phyloP scores from a whole-genome alignment of 257 asterid species.

The Penstemon eatonii region DNA sequence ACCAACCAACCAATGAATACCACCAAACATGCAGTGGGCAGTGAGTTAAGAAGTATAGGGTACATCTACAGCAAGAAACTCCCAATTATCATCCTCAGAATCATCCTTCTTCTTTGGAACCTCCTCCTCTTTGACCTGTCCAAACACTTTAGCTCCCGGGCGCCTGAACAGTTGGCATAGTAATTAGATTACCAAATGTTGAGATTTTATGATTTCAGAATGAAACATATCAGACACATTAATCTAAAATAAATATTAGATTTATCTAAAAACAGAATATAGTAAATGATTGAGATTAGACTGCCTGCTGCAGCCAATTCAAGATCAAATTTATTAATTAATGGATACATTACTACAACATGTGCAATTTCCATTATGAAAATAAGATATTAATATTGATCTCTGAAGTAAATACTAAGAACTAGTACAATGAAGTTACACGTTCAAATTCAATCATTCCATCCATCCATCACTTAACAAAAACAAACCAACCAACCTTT shows the following conservation, averaged over 20 bases:
- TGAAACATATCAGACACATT: too few relatives aligned
- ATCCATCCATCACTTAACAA: neutral
- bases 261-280: too few relatives aligned
- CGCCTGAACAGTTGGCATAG: constrained; percentile 33
- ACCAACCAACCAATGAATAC: too few relatives aligned
- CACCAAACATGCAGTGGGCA: too few relatives aligned
- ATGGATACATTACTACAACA: too few relatives aligned
- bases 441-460: neutral
- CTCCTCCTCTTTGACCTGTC: constrained; percentile 23
- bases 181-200: neutral
- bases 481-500: constrained; percentile 36
- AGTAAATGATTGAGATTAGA: too few relatives aligned
- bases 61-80: constrained; percentile 36
- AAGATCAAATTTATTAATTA: too few relatives aligned
- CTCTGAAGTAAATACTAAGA: too few relatives aligned
- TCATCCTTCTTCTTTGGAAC: constrained; percentile 30
- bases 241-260: too few relatives aligned
- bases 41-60: constrained; percentile 34
- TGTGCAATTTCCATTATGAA: too few relatives aligned
- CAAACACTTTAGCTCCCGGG: constrained; percentile 29
- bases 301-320: too few relatives aligned
- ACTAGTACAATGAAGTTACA: neutral
- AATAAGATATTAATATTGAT: too few relatives aligned
- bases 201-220: neutral
- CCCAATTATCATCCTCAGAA: constrained; percentile 63